These are phyloP conservation scores for Neonectria magnoliae DNA, from an alignment of 2,329 filamentous ascomycete genomes.

Conservation along the genomic window DNA sequence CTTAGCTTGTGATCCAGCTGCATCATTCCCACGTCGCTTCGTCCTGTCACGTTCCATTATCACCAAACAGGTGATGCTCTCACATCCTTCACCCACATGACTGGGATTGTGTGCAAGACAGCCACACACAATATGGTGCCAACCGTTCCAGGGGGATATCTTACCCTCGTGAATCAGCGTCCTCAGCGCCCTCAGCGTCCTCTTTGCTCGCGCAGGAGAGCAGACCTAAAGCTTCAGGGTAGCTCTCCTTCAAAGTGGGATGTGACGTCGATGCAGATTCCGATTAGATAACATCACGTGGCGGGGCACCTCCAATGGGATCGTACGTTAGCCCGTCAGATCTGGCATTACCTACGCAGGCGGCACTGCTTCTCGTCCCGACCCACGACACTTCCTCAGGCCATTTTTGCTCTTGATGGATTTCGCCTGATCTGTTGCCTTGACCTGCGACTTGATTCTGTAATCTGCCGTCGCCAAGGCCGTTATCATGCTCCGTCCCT, in stretches of 20 bases:
- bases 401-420: constrained; percentile 16
- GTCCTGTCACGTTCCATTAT: constrained; percentile 20
- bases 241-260: constrained; percentile 1
- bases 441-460: constrained; percentile 5
- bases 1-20: constrained; percentile 11
- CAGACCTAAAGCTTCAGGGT: constrained; percentile 8
- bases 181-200: not conserved
- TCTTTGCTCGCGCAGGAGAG: not conserved
- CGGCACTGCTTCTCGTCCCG: constrained; percentile 17
- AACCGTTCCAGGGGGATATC: not conserved
- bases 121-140: not conserved
- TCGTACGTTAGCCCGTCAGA: constrained; percentile 23
- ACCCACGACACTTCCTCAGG: constrained; percentile 10
- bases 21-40: constrained; percentile 9
- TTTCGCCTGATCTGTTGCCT: constrained; percentile 3
- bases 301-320: constrained; percentile 20
- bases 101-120: constrained; percentile 7
- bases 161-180: not conserved
- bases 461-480: constrained; percentile 11
- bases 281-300: constrained; percentile 27
- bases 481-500: constrained; percentile 44
- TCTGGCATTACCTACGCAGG: constrained; percentile 4
- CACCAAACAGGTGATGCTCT: constrained; percentile 17
- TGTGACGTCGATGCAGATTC: constrained; percentile 1
- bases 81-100: constrained; percentile 6